phyloP scores from a whole-genome alignment of 2,329 filamentous ascomycete species.

The Fusarium avenaceum region DNA sequence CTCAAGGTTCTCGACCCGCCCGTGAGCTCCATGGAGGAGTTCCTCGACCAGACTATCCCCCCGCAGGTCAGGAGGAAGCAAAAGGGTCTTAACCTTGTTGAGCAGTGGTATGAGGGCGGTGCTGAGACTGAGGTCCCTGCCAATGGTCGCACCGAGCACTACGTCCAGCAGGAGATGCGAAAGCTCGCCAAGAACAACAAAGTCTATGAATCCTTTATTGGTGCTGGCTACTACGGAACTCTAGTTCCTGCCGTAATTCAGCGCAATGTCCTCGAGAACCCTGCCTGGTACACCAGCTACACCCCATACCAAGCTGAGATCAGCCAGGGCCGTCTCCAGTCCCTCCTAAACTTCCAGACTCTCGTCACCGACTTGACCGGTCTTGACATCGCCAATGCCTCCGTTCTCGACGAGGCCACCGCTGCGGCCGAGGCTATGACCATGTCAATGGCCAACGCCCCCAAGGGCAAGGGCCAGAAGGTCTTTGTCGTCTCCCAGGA shows the following conservation, averaged over 20 bases:
- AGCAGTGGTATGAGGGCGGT: conserved; percentile 48
- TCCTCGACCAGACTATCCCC: conserved; percentile 86
- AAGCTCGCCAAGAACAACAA: conserved; percentile 58
- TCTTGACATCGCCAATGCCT: conserved; percentile 90
- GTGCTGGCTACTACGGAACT: conserved; percentile 88
- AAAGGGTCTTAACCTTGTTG: conserved; percentile 47
- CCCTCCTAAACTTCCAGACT: conserved; percentile 94
- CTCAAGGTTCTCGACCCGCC: conserved; percentile 83
- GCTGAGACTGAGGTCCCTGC: conserved; percentile 41
- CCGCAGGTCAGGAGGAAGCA: conserved; percentile 69
- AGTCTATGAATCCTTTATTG: conserved; percentile 78
- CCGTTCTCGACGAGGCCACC: conserved; percentile 89
- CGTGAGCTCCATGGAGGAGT: conserved; percentile 80
- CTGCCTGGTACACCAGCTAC: conserved; percentile 98
- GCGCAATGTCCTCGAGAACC: conserved; percentile 91
- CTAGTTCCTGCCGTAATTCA: conserved; percentile 90
- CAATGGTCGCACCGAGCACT: conserved; percentile 49
- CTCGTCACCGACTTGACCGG: conserved; percentile 89
- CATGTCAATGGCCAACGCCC: conserved; percentile 77
- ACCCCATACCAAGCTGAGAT: conserved; percentile 98
- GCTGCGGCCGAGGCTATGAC: conserved; percentile 97
- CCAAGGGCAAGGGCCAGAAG: conserved; percentile 77
- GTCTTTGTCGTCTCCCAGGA: conserved; percentile 85
- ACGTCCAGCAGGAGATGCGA: conserved; percentile 68
- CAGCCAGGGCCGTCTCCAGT: conserved; percentile 93